Percentiles rank a stretch among this genome's conserved stretches.
Evolutionary conservation across 148 eudicot genomes (phyloP).

Genomic region (Rhododendron vialii): DNA sequence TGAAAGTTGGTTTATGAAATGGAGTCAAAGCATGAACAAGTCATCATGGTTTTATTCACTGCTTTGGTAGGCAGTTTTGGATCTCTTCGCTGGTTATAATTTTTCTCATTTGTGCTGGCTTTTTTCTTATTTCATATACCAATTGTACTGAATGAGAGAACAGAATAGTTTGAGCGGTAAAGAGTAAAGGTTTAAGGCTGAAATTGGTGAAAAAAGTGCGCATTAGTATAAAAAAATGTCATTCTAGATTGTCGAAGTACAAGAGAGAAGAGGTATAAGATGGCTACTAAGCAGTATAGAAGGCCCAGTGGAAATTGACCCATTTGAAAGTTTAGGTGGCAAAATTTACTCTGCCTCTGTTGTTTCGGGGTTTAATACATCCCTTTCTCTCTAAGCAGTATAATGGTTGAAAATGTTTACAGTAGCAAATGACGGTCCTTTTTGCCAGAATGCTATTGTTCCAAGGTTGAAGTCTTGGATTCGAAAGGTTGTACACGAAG

Average conservation of each 20-base stretch:
- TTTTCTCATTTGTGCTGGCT: background rate
- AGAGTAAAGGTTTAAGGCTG: background rate
- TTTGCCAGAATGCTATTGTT: conserved; percentile 56
- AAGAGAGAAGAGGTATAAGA: background rate
- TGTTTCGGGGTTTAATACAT: background rate
- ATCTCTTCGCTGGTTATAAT: background rate
- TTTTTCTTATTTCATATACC: background rate
- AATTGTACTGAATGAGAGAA: background rate
- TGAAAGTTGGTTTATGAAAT: background rate
- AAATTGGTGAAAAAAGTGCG: background rate
- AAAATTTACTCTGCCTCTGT: background rate
- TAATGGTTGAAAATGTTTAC: background rate
- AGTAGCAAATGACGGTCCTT: conserved; percentile 11
- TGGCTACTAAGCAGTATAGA: background rate
- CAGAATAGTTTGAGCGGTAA: background rate
- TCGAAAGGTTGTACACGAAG: conserved; percentile 64
- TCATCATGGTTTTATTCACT: background rate
- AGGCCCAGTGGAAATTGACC: background rate
- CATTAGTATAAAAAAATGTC: background rate
- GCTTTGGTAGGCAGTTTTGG: background rate
- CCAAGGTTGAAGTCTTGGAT: conserved; percentile 93
- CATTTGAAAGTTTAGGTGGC: background rate
- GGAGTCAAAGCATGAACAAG: background rate
- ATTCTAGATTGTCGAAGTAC: background rate
- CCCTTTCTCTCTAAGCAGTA: background rate